Base-by-base conservation (phyloP, 495 filamentous ascomycete genomes). In the Aspergillus incahuasiensis region DNA sequence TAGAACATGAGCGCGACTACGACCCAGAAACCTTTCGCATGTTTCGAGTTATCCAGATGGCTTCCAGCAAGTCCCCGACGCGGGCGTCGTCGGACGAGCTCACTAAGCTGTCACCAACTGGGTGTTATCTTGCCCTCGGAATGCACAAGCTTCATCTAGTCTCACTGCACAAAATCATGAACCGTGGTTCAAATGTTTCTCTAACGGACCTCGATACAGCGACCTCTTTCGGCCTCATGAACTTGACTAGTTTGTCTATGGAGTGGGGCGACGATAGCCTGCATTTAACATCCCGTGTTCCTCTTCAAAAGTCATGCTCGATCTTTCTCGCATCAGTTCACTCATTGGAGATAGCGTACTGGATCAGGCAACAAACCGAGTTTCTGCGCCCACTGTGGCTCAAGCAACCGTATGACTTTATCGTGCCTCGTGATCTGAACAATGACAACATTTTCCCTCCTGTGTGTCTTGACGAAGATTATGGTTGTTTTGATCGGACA, bases 41-140 rank as follows among this genome's bases (percentile, higher is more conserved):
- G 58, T 97, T 90, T 68, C 86, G 88, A 13, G 88, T 96, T 13
- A 83, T 95, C 24, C 86, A 91, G 58, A 86, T 91, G 50, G 79
- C 77, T n/a, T 72, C 78, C 19, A 78, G 67, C 64, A 85, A 82
- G 61, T 70, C 72, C 40, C 72, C 75, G 44, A 80, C 79, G 54
- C 70, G 81, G 35, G 84, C 87, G 24, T 88, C 88, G 50, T 82
- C 85, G 21, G 94, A 97, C 56, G 83, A 91, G 58, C 74, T 94
- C 16, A 82, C 88, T 18, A 91, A 90, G 55, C 66, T 88, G 50
- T 82, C 80, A 5, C 83, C 87, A 3, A 84, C 80, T 8, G 80
- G 87, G 30, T 95, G 86, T 65, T 96, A 95, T 67, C 81, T 98
- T 47, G 89, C 85, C 0, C 82, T 98, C 62, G 92, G 91, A 16